These are phyloP conservation scores for Triangularia verruculosa DNA, from an alignment of 2,329 filamentous ascomycete genomes.

Conservation along the genomic window DNA sequence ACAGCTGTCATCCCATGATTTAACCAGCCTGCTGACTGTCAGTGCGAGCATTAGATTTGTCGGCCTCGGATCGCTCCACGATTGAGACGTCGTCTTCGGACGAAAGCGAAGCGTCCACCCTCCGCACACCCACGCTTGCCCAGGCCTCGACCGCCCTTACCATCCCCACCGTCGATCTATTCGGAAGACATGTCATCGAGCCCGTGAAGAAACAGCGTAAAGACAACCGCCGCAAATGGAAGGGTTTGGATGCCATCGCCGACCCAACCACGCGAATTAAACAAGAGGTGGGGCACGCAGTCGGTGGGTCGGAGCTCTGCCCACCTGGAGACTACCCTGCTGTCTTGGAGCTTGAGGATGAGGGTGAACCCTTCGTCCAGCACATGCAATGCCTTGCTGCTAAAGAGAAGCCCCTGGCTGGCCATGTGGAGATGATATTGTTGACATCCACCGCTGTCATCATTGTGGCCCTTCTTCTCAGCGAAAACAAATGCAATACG, in stretches of 20 bases:
- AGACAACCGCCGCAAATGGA: background rate
- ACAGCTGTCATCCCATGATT: background rate
- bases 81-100: background rate
- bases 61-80: background rate
- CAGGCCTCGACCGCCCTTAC: background rate
- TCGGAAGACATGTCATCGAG: background rate
- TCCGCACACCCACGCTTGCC: background rate
- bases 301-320: background rate
- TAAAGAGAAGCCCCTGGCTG: background rate
- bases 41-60: background rate
- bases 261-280: background rate
- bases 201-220: background rate
- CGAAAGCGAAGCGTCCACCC: background rate
- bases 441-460: background rate
- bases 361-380: background rate
- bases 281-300: background rate
- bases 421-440: background rate
- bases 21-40: background rate
- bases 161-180: background rate
- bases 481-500: background rate
- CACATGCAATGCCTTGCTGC: background rate
- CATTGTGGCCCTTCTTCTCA: background rate
- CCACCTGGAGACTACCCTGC: background rate
- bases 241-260: background rate
- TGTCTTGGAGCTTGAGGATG: background rate